phyloP scores from a whole-genome alignment of 2,329 filamentous ascomycete species.

The Colletotrichum navitas region DNA sequence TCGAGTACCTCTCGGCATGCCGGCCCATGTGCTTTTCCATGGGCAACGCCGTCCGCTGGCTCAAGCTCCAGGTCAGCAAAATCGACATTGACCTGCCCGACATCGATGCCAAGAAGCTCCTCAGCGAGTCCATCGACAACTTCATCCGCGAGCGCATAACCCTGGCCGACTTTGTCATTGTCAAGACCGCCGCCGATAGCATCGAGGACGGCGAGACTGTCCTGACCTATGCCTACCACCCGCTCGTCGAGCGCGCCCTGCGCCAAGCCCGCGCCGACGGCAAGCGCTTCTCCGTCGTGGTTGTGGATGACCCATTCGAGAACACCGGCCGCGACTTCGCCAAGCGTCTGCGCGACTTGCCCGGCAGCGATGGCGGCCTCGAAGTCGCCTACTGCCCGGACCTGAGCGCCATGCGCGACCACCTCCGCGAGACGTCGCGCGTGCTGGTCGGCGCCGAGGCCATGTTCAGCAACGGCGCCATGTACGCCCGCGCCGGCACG shows the following conservation, averaged over 20 bases:
- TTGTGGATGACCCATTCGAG: conserved; percentile 79
- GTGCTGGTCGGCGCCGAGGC: conserved; percentile 92
- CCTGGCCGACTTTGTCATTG: conserved; percentile 88
- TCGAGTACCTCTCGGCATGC: conserved; percentile 92
- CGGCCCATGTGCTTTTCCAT: conserved; percentile 97
- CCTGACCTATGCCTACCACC: conserved; percentile 88
- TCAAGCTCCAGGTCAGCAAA: conserved; percentile 92
- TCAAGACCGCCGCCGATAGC: conserved; percentile 78
- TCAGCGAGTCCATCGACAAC: conserved; percentile 80
- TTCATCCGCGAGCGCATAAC: conserved; percentile 93
- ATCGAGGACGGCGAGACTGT: conserved; percentile 86
- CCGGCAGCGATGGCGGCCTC: conserved; percentile 63
- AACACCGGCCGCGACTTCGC: conserved; percentile 71
- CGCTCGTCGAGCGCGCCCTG: conserved; percentile 86
- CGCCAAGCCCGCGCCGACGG: conserved; percentile 77
- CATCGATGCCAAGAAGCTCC: conserved; percentile 79
- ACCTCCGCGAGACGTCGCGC: conserved; percentile 75
- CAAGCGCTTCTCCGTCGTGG: conserved; percentile 83
- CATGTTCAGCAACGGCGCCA: conserved; percentile 93
- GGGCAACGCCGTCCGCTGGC: conserved; percentile 94
- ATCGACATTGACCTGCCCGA: conserved; percentile 90
- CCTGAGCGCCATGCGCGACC: conserved; percentile 80
- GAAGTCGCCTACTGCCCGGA: conserved; percentile 84
- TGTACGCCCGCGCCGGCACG: conserved; percentile 90
- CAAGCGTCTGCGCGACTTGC: conserved; percentile 68